Conservation (phyloP, 1,284 basidiomycete genomes). For the Neolentinus lepideus region DNA sequence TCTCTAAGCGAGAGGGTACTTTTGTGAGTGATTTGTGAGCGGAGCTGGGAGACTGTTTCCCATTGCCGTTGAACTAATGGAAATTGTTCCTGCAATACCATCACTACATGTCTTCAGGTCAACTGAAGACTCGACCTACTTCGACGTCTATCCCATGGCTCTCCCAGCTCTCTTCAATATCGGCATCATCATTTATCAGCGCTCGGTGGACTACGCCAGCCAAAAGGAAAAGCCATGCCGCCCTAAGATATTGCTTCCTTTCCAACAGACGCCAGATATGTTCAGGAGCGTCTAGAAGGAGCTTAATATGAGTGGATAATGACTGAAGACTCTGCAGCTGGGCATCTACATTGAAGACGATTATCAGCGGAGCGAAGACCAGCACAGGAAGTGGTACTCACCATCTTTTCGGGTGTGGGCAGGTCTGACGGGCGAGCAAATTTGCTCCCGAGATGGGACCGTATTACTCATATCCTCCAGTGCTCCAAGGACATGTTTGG, state of each 20-base stretch:
- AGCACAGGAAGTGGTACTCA: slow-evolving; percentile 16
- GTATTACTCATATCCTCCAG: slow-evolving; percentile 51
- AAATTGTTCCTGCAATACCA: slow-evolving; percentile 55
- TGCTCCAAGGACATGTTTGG: slow-evolving; percentile 51
- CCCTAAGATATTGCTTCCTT: slow-evolving; percentile 67
- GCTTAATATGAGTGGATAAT: slow-evolving; percentile 81
- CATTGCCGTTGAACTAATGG: slow-evolving; percentile 85
- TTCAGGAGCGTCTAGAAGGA: slow-evolving; percentile 84
- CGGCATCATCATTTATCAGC: slow-evolving; percentile 49
- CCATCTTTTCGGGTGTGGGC: slow-evolving; percentile 42
- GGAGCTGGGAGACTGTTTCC: slow-evolving; percentile 80
- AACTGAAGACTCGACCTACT: slow-evolving; percentile 29
- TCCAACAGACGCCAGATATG: slow-evolving; percentile 83
- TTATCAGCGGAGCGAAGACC: not conserved
- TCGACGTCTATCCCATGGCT: slow-evolving; percentile 55
- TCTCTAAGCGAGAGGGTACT: slow-evolving; percentile 71
- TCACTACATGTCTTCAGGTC: slow-evolving; percentile 8
- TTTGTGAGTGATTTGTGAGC: slow-evolving; percentile 78
- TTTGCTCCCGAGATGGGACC: slow-evolving; percentile 40
- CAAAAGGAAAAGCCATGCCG: slow-evolving; percentile 84
- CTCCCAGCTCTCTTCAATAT: slow-evolving; percentile 56
- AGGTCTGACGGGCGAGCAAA: slow-evolving; percentile 32
- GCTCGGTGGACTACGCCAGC: slow-evolving; percentile 73
- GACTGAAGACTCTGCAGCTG: slow-evolving; percentile 66
- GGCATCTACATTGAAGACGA: slow-evolving; percentile 37